These are phyloP conservation scores for Kwoniella mangroviensis DNA, from an alignment of 768 basidiomycete genomes.

Conservation along the genomic window DNA sequence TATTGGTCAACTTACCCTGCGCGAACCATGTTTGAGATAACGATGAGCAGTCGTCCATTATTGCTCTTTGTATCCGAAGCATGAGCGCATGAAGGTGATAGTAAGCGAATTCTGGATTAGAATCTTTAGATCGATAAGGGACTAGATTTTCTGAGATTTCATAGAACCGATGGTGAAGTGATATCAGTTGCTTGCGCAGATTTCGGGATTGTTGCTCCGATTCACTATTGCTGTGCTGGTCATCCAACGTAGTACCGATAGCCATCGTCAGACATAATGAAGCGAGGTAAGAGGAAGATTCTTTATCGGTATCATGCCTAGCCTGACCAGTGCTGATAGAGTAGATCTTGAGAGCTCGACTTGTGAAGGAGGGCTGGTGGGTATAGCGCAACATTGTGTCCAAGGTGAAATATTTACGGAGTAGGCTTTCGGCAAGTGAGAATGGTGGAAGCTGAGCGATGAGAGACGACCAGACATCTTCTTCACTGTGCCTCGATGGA, in stretches of 20 bases:
- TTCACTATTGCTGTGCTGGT: background rate
- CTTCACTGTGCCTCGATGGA: background rate
- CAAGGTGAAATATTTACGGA: background rate
- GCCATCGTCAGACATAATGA: conserved; percentile 11
- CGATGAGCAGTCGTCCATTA: conserved; percentile 4
- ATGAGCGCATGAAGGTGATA: conserved; percentile 20
- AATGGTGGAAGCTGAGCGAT: background rate
- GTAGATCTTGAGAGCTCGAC: background rate
- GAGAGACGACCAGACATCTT: background rate
- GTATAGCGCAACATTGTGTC: background rate
- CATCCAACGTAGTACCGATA: conserved; percentile 1
- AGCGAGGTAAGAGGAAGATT: conserved; percentile 11
- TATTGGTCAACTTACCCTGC: background rate
- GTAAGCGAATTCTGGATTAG: conserved; percentile 2
- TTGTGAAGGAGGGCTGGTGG: background rate
- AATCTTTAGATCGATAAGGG: background rate
- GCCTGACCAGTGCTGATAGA: background rate
- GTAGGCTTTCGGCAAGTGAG: background rate
- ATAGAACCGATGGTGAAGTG: conserved; percentile 6
- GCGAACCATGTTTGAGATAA: conserved; percentile 3
- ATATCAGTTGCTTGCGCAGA: background rate
- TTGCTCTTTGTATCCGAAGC: background rate
- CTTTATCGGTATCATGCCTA: background rate
- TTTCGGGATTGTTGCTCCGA: background rate
- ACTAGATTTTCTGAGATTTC: conserved; percentile 1